Evolutionary conservation across 1,139 yeast species (phyloP).

Genomic region (Blastobotrys malaysiensis): DNA sequence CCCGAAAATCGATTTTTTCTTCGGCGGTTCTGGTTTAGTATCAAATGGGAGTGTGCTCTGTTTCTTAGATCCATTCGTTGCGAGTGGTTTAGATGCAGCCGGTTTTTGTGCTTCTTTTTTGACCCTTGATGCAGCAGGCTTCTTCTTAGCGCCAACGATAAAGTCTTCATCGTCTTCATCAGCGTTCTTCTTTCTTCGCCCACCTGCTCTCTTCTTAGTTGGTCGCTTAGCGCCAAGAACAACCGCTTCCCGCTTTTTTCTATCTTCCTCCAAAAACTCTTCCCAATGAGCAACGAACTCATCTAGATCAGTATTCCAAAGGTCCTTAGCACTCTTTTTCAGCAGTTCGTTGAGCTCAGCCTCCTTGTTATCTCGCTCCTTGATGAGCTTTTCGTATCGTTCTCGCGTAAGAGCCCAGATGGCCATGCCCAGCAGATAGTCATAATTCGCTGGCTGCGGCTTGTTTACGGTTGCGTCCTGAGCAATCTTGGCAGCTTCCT

Average conservation of each 20-base stretch:
- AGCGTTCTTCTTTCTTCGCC: conserved; percentile 10
- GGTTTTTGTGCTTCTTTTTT: conserved; percentile 8
- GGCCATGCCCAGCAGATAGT: conserved; percentile 65
- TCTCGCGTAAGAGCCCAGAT: conserved; percentile 92
- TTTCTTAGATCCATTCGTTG: neutral
- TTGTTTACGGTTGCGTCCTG: conserved; percentile 35
- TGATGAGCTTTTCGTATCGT: conserved; percentile 71
- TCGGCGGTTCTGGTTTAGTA: conserved; percentile 2
- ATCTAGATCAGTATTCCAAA: conserved; percentile 83
- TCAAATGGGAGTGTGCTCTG: neutral
- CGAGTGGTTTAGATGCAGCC: conserved; percentile 1
- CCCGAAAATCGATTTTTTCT: conserved; percentile 11
- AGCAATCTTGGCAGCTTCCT: conserved; percentile 35
- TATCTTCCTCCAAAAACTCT: conserved; percentile 53
- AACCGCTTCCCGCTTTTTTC: conserved; percentile 34
- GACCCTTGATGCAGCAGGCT: conserved; percentile 13
- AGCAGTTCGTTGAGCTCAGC: conserved; percentile 63
- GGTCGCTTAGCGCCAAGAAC: conserved; percentile 17
- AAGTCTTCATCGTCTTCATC: conserved; percentile 19
- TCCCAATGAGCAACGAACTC: conserved; percentile 64
- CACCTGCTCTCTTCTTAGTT: conserved; percentile 20
- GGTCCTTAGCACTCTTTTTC: conserved; percentile 71
- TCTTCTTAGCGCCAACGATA: conserved; percentile 15
- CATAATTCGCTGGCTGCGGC: conserved; percentile 33
- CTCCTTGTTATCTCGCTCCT: conserved; percentile 69